phyloP scores from a whole-genome alignment of 2,329 filamentous ascomycete species.

The Akanthomyces uredinophilus region DNA sequence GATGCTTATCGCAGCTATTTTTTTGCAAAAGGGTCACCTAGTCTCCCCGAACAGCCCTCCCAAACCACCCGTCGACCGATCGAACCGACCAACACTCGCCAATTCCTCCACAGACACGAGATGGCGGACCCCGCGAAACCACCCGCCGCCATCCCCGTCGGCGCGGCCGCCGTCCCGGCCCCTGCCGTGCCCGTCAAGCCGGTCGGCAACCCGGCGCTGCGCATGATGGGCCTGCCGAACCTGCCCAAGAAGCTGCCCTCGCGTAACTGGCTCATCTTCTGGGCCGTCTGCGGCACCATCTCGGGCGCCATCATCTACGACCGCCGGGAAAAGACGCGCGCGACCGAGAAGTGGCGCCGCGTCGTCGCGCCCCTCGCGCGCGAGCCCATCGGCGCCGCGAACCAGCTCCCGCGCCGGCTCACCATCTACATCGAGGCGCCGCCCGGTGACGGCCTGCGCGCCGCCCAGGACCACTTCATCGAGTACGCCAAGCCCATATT shows the following conservation, averaged over 20 bases:
- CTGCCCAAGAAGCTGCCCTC: conserved; percentile 82
- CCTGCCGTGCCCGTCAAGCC: conserved; percentile 4
- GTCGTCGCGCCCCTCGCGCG: conserved; percentile 79
- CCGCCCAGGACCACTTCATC: conserved; percentile 90
- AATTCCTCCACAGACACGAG: background rate
- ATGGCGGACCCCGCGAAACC: conserved; percentile 12
- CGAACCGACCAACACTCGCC: background rate
- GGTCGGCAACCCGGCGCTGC: conserved; percentile 63
- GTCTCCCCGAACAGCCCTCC: background rate
- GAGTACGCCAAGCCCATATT: conserved; percentile 94
- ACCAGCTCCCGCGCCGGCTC: conserved; percentile 73
- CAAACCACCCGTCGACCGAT: background rate
- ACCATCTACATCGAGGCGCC: conserved; percentile 83
- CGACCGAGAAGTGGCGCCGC: conserved; percentile 80
- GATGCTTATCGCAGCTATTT: conserved; percentile 14
- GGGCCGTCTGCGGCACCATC: conserved; percentile 71
- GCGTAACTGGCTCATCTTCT: conserved; percentile 97
- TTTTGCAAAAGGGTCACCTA: conserved; percentile 7
- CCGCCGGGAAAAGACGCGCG: conserved; percentile 79
- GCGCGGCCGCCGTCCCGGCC: conserved; percentile 23
- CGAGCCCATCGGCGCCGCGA: conserved; percentile 63
- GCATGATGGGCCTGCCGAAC: conserved; percentile 79
- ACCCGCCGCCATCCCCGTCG: conserved; percentile 15
- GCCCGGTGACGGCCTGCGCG: conserved; percentile 76
- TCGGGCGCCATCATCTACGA: conserved; percentile 84